Base-by-base conservation (phyloP, 2,329 filamentous ascomycete species). In the Colletotrichum sp. region DNA sequence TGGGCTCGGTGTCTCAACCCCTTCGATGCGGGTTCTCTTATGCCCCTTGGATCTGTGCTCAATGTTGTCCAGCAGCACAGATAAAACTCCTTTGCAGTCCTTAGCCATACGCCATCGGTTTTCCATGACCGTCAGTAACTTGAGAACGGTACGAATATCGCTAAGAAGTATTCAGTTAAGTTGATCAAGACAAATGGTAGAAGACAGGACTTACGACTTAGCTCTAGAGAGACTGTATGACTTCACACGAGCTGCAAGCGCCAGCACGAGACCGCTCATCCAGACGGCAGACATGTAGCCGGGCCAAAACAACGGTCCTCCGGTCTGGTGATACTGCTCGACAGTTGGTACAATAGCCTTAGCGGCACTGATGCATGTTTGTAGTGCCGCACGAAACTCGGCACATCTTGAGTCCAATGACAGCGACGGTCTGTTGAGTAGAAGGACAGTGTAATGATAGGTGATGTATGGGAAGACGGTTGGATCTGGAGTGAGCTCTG, bases 181-280 rank as follows among this genome's bases (percentile, higher is more conserved):
- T 34, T 30, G 8, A n/a, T 16, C 21, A 15, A 9, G 8, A 6
- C 15, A 9, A 49, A 6, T 9, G 8, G 7, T 24, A 8, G 10
- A 10, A 5, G 10, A 30, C 10, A 6, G 5, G 6, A 67, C 73
- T 16, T 8, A 77, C 73, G 59, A 13, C 59, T 26, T 65, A 3
- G 70, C 69, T 15, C 65, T 73, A 8, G 24, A 4, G 8, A 55
- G 6, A 16, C 32, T 68, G n/a, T 60, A 66, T 18, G 63, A 39
- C 18, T 68, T 68, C 30, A 77, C 57, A 12, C 75, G 69, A 24
- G 57, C 36, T 34, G 83, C 82, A 72, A 84, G 84, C 3, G 83
- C 82, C 9, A 85, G 76, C 7, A 85, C 81, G 2, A 85, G 78
- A 9, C 84, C 84, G 8, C 83, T 81, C 82, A 85, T 85, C 84